A percentile compares a stretch with the other conserved stretches of the same genome.
Evolutionary conservation across 179 eudicot genomes (phyloP).

Genomic region (Drosera spatulata): DNA sequence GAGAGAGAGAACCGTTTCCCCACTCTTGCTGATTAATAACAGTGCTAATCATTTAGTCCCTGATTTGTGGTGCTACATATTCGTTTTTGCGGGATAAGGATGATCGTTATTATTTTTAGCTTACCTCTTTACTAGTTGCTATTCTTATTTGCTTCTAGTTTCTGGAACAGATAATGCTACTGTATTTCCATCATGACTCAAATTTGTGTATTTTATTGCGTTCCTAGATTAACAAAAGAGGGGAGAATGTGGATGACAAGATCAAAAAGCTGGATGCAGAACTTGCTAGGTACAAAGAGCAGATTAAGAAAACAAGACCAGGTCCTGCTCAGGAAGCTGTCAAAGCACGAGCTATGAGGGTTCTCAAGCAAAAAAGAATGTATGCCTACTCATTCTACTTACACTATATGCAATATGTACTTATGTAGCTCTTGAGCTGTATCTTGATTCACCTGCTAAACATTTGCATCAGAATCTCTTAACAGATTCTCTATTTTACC

Average conservation of each 20-base stretch:
- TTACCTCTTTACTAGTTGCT: no score
- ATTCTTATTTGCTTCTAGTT: not conserved
- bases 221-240: conserved; percentile 71
- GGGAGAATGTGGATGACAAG: conserved; percentile 84
- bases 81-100: no score
- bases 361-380: conserved; percentile 84
- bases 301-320: conserved; percentile 82
- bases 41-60: no score
- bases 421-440: no score
- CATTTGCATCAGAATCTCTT: no score
- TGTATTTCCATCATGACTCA: not conserved
- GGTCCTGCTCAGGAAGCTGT: conserved; percentile 97
- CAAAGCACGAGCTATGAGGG: conserved; percentile 93
- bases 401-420: no score
- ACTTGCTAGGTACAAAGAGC: conserved; percentile 72
- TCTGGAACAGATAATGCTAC: not conserved
- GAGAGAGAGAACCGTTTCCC: no score
- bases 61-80: no score
- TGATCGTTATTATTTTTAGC: no score
- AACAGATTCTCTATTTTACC: no score
- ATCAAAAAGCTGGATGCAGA: conserved; percentile 66
- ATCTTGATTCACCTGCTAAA: no score
- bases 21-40: no score
- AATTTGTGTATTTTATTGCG: not conserved
- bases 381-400: conserved; percentile 16